phyloP scores from a whole-genome alignment of 2,329 filamentous ascomycete genomes.

The Eurotiales sp. region DNA sequence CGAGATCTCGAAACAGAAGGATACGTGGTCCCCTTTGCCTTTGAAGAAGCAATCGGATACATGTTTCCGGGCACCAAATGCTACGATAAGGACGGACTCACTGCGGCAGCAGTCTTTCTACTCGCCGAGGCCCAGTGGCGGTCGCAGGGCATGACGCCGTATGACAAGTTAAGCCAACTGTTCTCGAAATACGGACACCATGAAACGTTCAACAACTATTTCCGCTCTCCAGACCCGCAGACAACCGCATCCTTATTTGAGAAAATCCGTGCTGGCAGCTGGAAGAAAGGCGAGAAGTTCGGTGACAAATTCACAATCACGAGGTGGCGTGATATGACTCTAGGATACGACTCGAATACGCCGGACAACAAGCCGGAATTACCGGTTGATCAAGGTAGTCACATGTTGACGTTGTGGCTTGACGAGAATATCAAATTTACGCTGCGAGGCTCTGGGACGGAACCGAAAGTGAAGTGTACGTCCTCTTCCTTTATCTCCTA shows the following conservation, averaged over 20 bases:
- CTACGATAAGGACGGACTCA: conserved; percentile 63
- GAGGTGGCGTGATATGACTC: conserved; percentile 60
- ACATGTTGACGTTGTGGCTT: conserved; percentile 63
- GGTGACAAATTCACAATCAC: conserved; percentile 49
- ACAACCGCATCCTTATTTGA: conserved; percentile 54
- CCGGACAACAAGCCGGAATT: conserved; percentile 51
- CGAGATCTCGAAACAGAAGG: conserved; percentile 48
- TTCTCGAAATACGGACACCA: conserved; percentile 59
- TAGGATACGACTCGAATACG: conserved; percentile 57
- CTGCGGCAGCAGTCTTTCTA: conserved; percentile 58
- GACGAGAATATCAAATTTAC: conserved; percentile 55
- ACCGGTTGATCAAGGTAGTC: conserved; percentile 54
- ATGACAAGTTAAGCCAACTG: conserved; percentile 53
- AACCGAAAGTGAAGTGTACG: conserved; percentile 62
- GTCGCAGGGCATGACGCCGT: conserved; percentile 53
- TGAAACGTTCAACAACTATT: conserved; percentile 62
- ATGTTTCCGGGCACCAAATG: conserved; percentile 59
- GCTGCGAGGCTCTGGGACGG: conserved; percentile 59
- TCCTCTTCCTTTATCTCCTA: conserved; percentile 8
- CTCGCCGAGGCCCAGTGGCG: conserved; percentile 51
- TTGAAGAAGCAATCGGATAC: conserved; percentile 64
- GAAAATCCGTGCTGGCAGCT: conserved; percentile 45
- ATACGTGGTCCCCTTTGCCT: conserved; percentile 55
- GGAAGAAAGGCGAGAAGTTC: conserved; percentile 43
- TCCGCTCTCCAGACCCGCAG: conserved; percentile 54